phyloP scores from a whole-genome alignment of 805 yeast species.

The Barnettozyma californica region DNA sequence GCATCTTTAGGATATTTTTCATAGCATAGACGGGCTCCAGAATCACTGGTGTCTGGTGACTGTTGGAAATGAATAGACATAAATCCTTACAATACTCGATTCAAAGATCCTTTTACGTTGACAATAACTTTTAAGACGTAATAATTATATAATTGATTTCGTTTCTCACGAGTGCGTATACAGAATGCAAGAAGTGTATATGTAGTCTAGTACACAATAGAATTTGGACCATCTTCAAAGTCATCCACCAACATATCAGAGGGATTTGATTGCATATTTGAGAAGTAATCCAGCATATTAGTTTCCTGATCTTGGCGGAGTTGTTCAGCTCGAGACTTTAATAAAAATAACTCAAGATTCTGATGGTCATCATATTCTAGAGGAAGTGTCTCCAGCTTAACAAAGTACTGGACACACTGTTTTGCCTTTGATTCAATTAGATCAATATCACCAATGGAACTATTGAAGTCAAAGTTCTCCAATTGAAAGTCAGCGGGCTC shows the following conservation, averaged over 20 bases:
- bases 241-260: constrained; percentile 11
- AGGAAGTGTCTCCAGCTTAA: not conserved
- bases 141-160: too few relatives aligned
- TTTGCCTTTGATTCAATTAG: constrained; percentile 2
- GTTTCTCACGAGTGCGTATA: too few relatives aligned
- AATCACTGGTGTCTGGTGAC: too few relatives aligned
- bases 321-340: constrained; percentile 3
- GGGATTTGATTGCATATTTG: constrained; percentile 11
- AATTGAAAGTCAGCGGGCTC: constrained; percentile 5
- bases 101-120: too few relatives aligned
- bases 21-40: too few relatives aligned
- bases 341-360: constrained; percentile 4
- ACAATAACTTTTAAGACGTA: too few relatives aligned
- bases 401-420: not conserved
- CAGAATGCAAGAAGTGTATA: too few relatives aligned
- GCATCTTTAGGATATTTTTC: too few relatives aligned
- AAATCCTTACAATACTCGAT: too few relatives aligned
- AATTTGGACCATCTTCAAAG: constrained; percentile 15
- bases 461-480: constrained; percentile 10
- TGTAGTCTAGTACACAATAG: not conserved
- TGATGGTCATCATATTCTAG: not conserved
- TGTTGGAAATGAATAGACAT: too few relatives aligned
- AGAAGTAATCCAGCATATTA: constrained; percentile 1
- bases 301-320: not conserved
- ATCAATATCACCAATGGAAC: constrained; percentile 11